These are phyloP conservation scores for Pascua guehoae DNA, from an alignment of 1,284 basidiomycete species.

Conservation along the genomic window DNA sequence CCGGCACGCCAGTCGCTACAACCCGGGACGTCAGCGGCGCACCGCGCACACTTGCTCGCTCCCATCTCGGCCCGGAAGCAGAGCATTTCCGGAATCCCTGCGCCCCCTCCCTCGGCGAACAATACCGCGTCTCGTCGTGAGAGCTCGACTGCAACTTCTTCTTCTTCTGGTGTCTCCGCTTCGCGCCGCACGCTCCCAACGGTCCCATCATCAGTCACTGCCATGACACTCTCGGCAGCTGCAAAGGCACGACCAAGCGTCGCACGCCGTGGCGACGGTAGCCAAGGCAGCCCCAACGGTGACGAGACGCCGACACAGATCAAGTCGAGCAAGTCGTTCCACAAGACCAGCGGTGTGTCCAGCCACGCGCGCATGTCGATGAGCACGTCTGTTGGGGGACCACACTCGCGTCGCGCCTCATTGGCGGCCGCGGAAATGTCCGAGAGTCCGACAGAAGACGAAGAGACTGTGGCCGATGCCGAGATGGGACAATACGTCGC, in stretches of 20 bases:
- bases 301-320: conserved; percentile 20
- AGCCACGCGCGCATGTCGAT: conserved; percentile 29
- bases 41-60: conserved; percentile 38
- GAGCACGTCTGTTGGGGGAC: conserved; percentile 39
- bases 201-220: conserved; percentile 36
- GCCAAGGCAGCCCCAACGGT: conserved; percentile 4
- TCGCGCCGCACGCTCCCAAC: conserved; percentile 63
- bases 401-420: conserved; percentile 26
- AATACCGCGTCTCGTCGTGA: conserved; percentile 18
- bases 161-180: conserved; percentile 21
- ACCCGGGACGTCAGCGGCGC: conserved; percentile 25
- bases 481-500: conserved; percentile 96
- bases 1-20: conserved; percentile 14
- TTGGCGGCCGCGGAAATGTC: conserved; percentile 44
- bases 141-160: conserved; percentile 5
- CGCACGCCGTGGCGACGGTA: conserved; percentile 19
- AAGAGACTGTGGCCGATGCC: conserved; percentile 85
- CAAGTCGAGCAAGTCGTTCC: conserved; percentile 37
- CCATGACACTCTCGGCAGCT: conserved; percentile 39
- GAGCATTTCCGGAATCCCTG: conserved; percentile 18
- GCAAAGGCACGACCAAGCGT: conserved; percentile 31
- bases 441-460: conserved; percentile 69
- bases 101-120: conserved; percentile 6
- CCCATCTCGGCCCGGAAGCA: conserved; percentile 36
- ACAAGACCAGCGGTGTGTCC: conserved; percentile 27